Evolutionary conservation across 306 rosid species (phyloP).

Genomic region (Delonix regia): DNA sequence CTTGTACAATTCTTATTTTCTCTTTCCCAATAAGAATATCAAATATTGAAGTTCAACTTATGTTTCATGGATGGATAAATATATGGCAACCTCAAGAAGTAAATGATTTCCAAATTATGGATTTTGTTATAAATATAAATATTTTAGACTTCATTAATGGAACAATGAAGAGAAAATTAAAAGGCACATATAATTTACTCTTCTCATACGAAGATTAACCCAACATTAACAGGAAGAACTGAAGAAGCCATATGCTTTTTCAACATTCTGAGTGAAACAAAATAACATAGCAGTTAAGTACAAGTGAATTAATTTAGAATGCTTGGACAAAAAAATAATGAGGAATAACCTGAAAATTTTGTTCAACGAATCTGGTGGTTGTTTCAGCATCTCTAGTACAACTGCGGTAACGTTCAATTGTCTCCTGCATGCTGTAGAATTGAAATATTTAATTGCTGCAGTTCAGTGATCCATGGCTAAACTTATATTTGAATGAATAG

Average conservation of each 20-base stretch:
- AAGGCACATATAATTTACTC: too few relatives aligned
- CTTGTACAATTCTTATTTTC: too few relatives aligned
- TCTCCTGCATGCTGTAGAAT: slow-evolving; percentile 49
- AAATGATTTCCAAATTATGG: too few relatives aligned
- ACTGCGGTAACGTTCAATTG: slow-evolving; percentile 55
- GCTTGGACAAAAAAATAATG: neutral
- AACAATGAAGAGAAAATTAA: too few relatives aligned
- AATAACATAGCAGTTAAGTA: neutral
- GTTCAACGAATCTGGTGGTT: slow-evolving; percentile 33
- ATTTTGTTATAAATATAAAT: too few relatives aligned
- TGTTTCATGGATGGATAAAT: too few relatives aligned
- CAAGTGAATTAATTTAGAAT: neutral
- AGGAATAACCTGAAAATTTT: slow-evolving; percentile 47
- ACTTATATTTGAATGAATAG: too few relatives aligned
- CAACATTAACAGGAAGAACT: neutral
- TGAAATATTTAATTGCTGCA: neutral
- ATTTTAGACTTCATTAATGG: too few relatives aligned
- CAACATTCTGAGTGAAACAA: neutral
- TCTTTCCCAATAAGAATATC: too few relatives aligned
- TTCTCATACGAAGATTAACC: too few relatives aligned
- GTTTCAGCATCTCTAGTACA: slow-evolving; percentile 39
- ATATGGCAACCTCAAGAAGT: too few relatives aligned
- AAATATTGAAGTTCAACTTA: too few relatives aligned
- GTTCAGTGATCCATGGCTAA: neutral
- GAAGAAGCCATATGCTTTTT: neutral